Percentiles rank a stretch among this genome's conserved stretches.
Evolutionary conservation across 2,329 filamentous ascomycete genomes (phyloP).

Genomic region (Colletotrichum truncatum): DNA sequence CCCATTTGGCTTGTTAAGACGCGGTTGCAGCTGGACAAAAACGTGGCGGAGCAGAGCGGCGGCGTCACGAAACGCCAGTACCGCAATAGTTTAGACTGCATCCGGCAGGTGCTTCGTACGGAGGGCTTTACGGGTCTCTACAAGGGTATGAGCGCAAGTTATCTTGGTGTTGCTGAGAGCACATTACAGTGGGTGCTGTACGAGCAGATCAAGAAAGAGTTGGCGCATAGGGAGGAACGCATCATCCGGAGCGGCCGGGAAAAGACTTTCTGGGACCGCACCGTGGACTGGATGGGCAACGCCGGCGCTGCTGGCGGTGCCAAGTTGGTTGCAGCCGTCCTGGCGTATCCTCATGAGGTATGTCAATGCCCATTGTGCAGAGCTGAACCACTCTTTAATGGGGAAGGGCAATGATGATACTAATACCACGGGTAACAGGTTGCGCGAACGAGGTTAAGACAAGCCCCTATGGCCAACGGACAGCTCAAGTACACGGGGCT

Average conservation of each 20-base stretch:
- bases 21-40: conserved; percentile 89
- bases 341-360: conserved; percentile 94
- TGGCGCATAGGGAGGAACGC: conserved; percentile 71
- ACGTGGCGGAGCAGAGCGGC: conserved; percentile 70
- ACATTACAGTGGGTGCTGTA: conserved; percentile 95
- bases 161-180: conserved; percentile 89
- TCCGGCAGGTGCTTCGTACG: conserved; percentile 80
- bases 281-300: conserved; percentile 82
- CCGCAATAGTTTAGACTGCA: conserved; percentile 88
- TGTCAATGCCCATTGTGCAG: too few species aligned
- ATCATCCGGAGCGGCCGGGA: conserved; percentile 67
- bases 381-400: too few species aligned
- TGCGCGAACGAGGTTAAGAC: conserved; percentile 83
- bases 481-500: conserved; percentile 88
- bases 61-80: conserved; percentile 72
- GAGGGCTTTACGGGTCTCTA: conserved; percentile 88
- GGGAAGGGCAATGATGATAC: background rate
- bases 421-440: conserved; percentile 57
- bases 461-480: conserved; percentile 79
- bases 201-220: conserved; percentile 85
- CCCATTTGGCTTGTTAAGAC: conserved; percentile 98
- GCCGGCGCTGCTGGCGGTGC: conserved; percentile 81
- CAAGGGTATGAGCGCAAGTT: conserved; percentile 89
- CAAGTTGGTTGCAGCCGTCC: conserved; percentile 84
- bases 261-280: conserved; percentile 77